Percentiles rank a stretch among this genome's conserved stretches.
Conservation (phyloP, 805 yeast species). For the Torulaspora indica region DNA sequence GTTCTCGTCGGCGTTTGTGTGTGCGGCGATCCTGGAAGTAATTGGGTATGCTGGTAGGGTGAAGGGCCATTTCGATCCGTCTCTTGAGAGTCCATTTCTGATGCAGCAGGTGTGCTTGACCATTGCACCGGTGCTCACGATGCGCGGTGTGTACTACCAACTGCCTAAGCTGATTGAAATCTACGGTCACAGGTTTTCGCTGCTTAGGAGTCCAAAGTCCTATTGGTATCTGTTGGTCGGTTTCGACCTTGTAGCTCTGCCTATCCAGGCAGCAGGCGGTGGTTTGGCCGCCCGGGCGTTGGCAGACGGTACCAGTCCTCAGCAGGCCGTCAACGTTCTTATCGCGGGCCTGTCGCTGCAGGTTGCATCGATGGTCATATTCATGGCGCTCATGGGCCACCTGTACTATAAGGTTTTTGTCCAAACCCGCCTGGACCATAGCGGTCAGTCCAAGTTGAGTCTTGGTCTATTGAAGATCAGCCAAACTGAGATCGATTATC, state of each 20-base stretch:
- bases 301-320: conserved; percentile 13
- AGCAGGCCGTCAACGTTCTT: conserved; percentile 44
- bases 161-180: conserved; percentile 63
- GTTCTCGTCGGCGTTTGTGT: conserved; percentile 54
- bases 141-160: conserved; percentile 76
- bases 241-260: conserved; percentile 60
- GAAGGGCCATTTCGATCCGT: conserved; percentile 40
- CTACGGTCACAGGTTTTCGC: conserved; percentile 52
- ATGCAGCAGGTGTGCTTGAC: conserved; percentile 67
- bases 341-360: conserved; percentile 76
- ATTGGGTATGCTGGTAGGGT: conserved; percentile 64
- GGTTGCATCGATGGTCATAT: conserved; percentile 62
- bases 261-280: conserved; percentile 74
- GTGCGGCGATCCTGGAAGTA: conserved; percentile 57
- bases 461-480: conserved; percentile 17
- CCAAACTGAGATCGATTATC: conserved; percentile 23
- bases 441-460: conserved; percentile 16
- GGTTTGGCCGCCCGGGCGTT: conserved; percentile 55
- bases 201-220: conserved; percentile 34
- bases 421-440: conserved; percentile 26
- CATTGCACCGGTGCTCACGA: conserved; percentile 74
- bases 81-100: conserved; percentile 42
- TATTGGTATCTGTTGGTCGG: conserved; percentile 56
- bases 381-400: conserved; percentile 46
- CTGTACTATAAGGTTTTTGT: conserved; percentile 43